phyloP scores from a whole-genome alignment of 768 basidiomycete genomes.

The Vararia minispora region DNA sequence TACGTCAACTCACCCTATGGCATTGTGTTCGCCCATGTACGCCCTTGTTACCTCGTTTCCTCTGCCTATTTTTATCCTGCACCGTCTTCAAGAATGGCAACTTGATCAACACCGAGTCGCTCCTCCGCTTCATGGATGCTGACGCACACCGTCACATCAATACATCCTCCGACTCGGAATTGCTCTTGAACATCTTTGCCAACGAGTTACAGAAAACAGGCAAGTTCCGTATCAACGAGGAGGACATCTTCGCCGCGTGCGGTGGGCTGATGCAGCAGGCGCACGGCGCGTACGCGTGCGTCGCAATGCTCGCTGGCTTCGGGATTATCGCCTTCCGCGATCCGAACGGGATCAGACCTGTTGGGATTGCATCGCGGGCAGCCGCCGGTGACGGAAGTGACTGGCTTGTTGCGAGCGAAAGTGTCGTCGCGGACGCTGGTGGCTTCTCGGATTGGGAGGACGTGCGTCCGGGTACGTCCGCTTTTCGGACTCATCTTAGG shows the following conservation, averaged over 20 bases:
- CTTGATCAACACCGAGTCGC: slow-evolving; percentile 79
- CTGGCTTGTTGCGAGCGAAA: slow-evolving; percentile 90
- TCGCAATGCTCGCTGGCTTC: slow-evolving; percentile 98
- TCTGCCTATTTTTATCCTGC: slow-evolving; percentile 1
- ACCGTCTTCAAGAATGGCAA: slow-evolving; percentile 74
- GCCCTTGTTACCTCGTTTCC: slow-evolving; percentile 16
- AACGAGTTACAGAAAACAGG: slow-evolving; percentile 97
- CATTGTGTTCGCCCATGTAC: slow-evolving; percentile 93
- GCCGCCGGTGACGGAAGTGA: slow-evolving; percentile 51
- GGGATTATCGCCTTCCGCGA: slow-evolving; percentile 97
- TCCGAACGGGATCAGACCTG: slow-evolving; percentile 92
- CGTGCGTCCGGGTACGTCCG: slow-evolving; percentile 68
- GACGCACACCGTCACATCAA: slow-evolving; percentile 98
- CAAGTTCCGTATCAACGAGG: slow-evolving; percentile 98
- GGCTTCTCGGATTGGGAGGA: slow-evolving; percentile 93
- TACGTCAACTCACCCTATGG: slow-evolving; percentile 99
- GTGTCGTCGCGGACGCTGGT: slow-evolving; percentile 89
- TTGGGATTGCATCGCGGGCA: slow-evolving; percentile 74
- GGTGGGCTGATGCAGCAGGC: slow-evolving; percentile 80
- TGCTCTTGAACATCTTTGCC: slow-evolving; percentile 95
- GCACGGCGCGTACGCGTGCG: slow-evolving; percentile 92
- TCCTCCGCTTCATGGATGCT: slow-evolving; percentile 92
- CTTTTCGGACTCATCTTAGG: slow-evolving; percentile 2
- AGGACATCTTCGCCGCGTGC: slow-evolving; percentile 95
- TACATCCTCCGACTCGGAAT: slow-evolving; percentile 95